Conservation (phyloP, 345 rosid species). For the Garcia nutans region DNA sequence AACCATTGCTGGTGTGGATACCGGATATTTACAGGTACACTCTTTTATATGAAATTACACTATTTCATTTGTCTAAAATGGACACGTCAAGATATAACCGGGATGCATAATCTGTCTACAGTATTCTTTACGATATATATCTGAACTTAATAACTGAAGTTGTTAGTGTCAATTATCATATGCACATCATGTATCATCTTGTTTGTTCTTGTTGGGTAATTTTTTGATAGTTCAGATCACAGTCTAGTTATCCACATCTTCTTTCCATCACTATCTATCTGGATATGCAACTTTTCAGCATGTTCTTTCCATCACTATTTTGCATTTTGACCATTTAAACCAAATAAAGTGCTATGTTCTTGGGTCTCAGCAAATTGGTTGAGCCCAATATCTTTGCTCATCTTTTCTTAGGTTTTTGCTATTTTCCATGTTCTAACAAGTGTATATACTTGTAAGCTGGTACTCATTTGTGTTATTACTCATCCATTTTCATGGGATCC, state of each 20-base stretch:
- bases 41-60: neutral
- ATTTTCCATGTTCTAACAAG: no score
- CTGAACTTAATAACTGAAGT: neutral
- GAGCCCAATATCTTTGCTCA: no score
- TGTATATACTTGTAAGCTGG: neutral
- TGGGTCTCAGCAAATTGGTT: no score
- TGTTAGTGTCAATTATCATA: neutral
- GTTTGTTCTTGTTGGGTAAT: neutral
- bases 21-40: constrained; percentile 42
- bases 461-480: neutral
- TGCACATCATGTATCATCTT: no score
- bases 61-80: neutral
- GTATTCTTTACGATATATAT: neutral
- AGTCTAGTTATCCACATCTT: neutral
- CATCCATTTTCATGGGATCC: neutral
- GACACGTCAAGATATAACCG: neutral
- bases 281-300: neutral
- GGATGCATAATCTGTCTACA: neutral
- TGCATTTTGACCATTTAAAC: no score
- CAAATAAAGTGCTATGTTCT: no score
- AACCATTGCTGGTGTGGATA: constrained; percentile 46
- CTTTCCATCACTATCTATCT: neutral
- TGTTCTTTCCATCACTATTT: neutral
- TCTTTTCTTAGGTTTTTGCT: no score
- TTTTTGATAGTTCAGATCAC: neutral